Base-by-base conservation (phyloP, 2,329 filamentous ascomycete genomes). In the Ophiosphaerella narmari region DNA sequence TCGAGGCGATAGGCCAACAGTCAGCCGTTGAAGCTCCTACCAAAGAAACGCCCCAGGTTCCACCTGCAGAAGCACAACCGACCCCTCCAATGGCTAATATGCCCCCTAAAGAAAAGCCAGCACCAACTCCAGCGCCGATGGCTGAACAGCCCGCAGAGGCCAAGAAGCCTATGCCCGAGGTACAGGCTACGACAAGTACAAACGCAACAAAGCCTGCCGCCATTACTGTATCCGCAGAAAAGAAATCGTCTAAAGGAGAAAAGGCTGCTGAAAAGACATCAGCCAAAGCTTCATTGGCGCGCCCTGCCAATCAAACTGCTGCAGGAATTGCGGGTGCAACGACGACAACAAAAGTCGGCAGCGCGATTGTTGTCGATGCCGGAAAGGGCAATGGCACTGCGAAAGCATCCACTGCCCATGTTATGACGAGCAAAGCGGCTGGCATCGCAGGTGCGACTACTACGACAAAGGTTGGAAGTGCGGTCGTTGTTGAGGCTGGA, bases 391-490 rank as follows among this genome's bases (percentile, higher is more conserved):
- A 49, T 16, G 46, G 50, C 7, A 54, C 50, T 12, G 57, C 44
- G 12, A 46, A 39, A 4, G 46, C 37, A 3, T 39, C 55, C 14
- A 26, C 61, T n/a, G 56, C 63, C 37, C 36, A 63, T 29, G 57
- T 65, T 14, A 61, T 62, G 8, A 59, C 54, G 4, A 36, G 65
- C 26, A 67, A 59, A 3, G 37, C 47, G 16, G 65, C 54, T 46
- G 64, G 53, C 16, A 52, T n/a, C n/a, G n/a, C n/a, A n/a, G n/a
- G n/a, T n/a, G n/a, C n/a, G n/a, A n/a, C n/a, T n/a, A n/a, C n/a
- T n/a, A n/a, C n/a, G n/a, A n/a, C n/a, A n/a, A n/a, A n/a, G n/a
- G n/a, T n/a, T n/a, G n/a, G n/a, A n/a, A n/a, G n/a, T n/a, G n/a
- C n/a, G n/a, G n/a, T n/a, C n/a, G n/a, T n/a, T n/a, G n/a, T n/a